phyloP scores from a whole-genome alignment of 2,329 filamentous ascomycete species.

The Arachnomyces sp. region DNA sequence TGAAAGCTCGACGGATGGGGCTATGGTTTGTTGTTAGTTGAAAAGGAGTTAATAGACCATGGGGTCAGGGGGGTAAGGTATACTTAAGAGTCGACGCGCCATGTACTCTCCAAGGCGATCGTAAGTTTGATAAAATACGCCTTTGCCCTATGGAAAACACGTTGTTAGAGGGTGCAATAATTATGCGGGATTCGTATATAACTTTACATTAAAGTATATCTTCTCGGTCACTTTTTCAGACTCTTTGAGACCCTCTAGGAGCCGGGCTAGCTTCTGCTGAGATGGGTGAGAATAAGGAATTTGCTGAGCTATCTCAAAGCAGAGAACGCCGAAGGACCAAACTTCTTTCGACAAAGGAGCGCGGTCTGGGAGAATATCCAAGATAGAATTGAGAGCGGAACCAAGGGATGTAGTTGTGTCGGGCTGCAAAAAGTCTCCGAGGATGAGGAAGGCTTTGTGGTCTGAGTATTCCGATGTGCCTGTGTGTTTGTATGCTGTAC shows the following conservation, averaged over 20 bases:
- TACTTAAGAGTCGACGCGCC: no score
- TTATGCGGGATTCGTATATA: no score
- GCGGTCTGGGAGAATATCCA: not conserved
- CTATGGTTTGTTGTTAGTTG: not conserved
- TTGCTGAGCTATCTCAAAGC: slow-evolving; percentile 5
- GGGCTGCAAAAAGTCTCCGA: slow-evolving; percentile 2
- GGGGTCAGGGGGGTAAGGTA: no score
- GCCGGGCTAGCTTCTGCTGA: slow-evolving; percentile 5
- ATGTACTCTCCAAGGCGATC: no score
- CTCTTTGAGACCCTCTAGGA: not conserved
- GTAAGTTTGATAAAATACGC: no score
- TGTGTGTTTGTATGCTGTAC: no score
- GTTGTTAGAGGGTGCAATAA: no score
- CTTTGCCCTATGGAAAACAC: no score
- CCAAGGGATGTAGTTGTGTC: not conserved
- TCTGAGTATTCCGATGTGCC: no score
- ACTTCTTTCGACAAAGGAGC: not conserved
- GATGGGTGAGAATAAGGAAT: slow-evolving; percentile 7
- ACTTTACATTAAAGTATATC: not conserved
- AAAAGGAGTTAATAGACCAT: no score
- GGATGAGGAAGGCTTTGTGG: slow-evolving; percentile 1
- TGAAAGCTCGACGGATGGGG: not conserved
- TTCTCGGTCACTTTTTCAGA: slow-evolving; percentile 1
- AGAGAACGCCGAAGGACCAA: not conserved
- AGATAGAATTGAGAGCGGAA: not conserved